Base-by-base conservation (phyloP, 2,329 filamentous ascomycete genomes). In the Gaeumannomyces tritici region DNA sequence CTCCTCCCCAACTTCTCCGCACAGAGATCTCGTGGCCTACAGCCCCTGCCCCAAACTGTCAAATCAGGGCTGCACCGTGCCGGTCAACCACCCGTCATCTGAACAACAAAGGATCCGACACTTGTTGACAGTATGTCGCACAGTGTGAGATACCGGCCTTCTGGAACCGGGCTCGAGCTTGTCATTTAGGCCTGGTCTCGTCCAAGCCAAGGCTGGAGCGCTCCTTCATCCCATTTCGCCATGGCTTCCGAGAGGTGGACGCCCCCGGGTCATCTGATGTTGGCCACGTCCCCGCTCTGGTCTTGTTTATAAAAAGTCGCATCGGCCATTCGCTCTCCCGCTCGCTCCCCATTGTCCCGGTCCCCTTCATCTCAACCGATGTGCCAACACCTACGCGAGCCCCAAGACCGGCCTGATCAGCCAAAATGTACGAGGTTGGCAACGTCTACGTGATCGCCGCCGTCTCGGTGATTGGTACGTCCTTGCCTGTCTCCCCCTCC, bases 381-480 rank as follows among this genome's bases (percentile, higher is more conserved):
- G 21, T 15, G 7, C 42, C 42, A 47, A 18, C 42, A 6, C 15
- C 18, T 7, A 4, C 12, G 4, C 1, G 15, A n/a, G n/a, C 42
- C 42, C 18, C 42, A 47, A 47, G 42, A n/a, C 42, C 7, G 21
- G 15, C 4, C 42, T 21, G 42, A n/a, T 33, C 27, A 31, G 21
- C 60, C 61, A 60, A n/a, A 4, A 62, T 62, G 61, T 59, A 62
- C 15, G 57, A 62, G 18, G 58, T 75, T 59, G 73, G 73, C 59
- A 78, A 77, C 64, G 73, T 78, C 33, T 78, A 78, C 63, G 65
- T 77, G 29, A 77, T 78, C 65, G 75, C 77, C 67, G 73, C 74
- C 65, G 73, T 75, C 64, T 72, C 75, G 66, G 76, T 78, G 62
- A 76, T 78, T 42, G 76, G 76, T 74, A 69, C 65, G 71, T 64